phyloP scores from a whole-genome alignment of 129 eudicot genomes.

The Chrysanthemum seticuspe region DNA sequence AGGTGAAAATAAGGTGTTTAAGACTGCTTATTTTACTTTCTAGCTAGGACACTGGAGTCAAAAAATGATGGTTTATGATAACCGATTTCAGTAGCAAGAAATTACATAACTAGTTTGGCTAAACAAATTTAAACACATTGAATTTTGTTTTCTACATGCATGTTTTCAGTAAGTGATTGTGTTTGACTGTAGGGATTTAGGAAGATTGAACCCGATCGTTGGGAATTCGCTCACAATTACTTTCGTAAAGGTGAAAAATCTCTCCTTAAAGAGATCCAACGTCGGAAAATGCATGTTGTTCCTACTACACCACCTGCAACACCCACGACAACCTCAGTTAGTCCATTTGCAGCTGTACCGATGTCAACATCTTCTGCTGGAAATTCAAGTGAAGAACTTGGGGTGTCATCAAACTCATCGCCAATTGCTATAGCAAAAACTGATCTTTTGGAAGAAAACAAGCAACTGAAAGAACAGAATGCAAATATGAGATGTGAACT shows the following conservation, averaged over 20 bases:
- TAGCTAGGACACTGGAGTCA: too few species aligned
- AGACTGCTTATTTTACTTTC: too few species aligned
- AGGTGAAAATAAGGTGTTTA: too few species aligned
- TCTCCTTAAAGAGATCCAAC: constrained; percentile 65
- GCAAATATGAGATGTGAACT: constrained; percentile 45
- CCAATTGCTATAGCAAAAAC: constrained; percentile 33
- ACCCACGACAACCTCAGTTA: constrained; percentile 34
- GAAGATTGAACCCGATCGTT: constrained; percentile 72
- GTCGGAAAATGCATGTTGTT: constrained; percentile 51
- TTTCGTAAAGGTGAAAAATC: constrained; percentile 66
- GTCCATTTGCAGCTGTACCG: constrained; percentile 12
- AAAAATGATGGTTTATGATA: too few species aligned
- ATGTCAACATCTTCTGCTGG: constrained; percentile 31
- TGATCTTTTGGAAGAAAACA: constrained; percentile 65
- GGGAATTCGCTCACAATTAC: constrained; percentile 79
- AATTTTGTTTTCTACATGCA: neutral
- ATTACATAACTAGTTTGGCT: neutral
- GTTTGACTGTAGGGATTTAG: constrained; percentile 57
- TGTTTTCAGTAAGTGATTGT: neutral
- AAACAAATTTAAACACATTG: too few species aligned
- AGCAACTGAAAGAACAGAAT: constrained; percentile 58
- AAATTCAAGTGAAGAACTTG: constrained; percentile 70
- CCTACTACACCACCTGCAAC: constrained; percentile 18
- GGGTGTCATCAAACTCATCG: constrained; percentile 60
- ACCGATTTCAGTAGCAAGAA: neutral